These are phyloP conservation scores for Mucor circinelloides DNA, from an alignment of 371 early-diverging fungal genomes.

Conservation along the genomic window DNA sequence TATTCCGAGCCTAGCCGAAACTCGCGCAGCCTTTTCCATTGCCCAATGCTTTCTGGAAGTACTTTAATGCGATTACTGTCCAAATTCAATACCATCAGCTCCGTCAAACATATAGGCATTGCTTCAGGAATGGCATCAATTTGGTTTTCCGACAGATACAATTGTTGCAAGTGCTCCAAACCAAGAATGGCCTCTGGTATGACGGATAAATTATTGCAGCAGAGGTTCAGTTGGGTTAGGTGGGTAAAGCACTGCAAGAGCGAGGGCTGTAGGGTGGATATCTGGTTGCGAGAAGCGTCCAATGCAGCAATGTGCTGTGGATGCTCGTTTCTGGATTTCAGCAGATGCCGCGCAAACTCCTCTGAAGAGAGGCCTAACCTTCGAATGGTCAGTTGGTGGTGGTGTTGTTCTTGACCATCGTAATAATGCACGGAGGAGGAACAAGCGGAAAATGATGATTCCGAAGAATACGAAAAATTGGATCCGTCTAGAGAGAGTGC, in stretches of 20 bases:
- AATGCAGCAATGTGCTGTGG: background rate
- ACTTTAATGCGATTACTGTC: conserved; percentile 51
- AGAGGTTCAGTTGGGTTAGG: conserved; percentile 52
- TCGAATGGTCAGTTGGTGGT: background rate
- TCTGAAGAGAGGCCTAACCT: conserved; percentile 4
- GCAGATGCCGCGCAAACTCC: background rate
- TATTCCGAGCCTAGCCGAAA: conserved; percentile 59
- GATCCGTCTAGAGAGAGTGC: background rate
- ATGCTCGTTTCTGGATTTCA: background rate
- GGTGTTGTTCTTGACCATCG: background rate
- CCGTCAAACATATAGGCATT: conserved; percentile 40
- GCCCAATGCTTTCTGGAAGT: conserved; percentile 46
- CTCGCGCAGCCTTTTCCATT: conserved; percentile 49
- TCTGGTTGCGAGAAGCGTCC: conserved; percentile 50
- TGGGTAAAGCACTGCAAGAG: conserved; percentile 24
- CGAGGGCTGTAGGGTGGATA: conserved; percentile 29
- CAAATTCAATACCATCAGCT: conserved; percentile 43
- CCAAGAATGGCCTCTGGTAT: conserved; percentile 54
- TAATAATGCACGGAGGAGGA: background rate
- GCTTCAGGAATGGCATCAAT: conserved; percentile 48
- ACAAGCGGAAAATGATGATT: background rate
- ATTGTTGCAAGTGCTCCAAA: conserved; percentile 49
- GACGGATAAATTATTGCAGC: conserved; percentile 48
- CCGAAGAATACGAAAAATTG: background rate
- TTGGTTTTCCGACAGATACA: conserved; percentile 57